These are phyloP conservation scores for Saccharomyces hybrid DNA, from an alignment of 1,139 yeast species.

Conservation along the genomic window DNA sequence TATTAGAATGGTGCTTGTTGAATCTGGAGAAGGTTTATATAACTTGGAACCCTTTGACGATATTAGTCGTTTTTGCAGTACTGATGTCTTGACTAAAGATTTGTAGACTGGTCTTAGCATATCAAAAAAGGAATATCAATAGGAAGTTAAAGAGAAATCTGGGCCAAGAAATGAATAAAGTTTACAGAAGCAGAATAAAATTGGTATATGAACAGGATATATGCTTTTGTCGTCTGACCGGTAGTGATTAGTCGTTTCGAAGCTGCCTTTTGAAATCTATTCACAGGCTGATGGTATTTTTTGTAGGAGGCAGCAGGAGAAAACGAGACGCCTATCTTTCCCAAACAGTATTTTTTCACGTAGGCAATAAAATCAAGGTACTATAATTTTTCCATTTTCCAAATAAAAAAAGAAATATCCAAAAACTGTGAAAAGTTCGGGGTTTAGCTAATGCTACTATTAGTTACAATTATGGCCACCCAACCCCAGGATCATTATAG, in stretches of 20 bases:
- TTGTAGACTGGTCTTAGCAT: background rate
- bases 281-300: background rate
- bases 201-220: background rate
- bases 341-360: background rate
- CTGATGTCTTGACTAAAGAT: background rate
- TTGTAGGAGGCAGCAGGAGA: background rate
- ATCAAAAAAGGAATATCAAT: background rate
- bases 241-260: background rate
- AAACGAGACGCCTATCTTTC: background rate
- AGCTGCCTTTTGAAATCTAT: background rate
- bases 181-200: background rate
- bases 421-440: background rate
- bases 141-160: background rate
- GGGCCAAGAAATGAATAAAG: background rate
- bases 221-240: background rate
- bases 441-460: background rate
- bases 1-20: background rate
- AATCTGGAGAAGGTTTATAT: conserved; percentile 10
- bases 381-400: background rate
- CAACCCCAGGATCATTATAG: background rate
- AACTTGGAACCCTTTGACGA: conserved; percentile 15
- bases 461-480: background rate
- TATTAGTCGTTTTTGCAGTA: conserved; percentile 1
- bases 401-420: background rate
- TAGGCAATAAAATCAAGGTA: background rate